Evolutionary conservation across 305 asterid species (phyloP), one percentile per base, ranked within the genome.

Genomic region (Ajuga reptans): DNA sequence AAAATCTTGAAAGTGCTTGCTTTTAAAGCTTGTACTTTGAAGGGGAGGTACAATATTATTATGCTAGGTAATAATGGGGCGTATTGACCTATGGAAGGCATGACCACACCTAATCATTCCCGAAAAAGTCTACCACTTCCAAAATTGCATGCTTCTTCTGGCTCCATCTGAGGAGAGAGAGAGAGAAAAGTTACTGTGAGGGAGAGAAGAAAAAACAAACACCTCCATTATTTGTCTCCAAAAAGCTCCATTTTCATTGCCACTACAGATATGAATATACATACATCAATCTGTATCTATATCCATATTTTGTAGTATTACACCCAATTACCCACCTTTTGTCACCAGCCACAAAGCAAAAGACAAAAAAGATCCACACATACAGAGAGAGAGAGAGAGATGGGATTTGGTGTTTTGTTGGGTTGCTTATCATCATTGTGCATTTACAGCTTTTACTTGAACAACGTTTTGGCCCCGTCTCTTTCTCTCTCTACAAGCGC

Each of bases 401-500:
- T 69, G 10, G 58, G 69, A 58, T 75, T 72, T 75, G 73, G 73
- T 76, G 74, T 76, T 67, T 75, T 80, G 76, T 74, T 79, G 80
- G 67, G 75, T 74, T 76, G 77, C 74, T 80, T 61, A 66, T 78
- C 68, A 66, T 79, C 83, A 54, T 75, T 77, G 84, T 72, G 74
- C 73, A 77, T 60, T 50, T 63, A 66, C 77, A 71, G 73, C 73
- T 74, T 78, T 77, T 73, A 36, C 71, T 73, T 49, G 66, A 69
- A 53, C 66, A 52, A 77, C 74, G 80, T 75, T 61, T 57, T 36
- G 52, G 17, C 68, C 56, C 71, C 24, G 2, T 21, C 42, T 27
- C 64, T 39, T 52, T 41, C 71, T 68, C 65, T 64, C 69, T 79
- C 72, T 21, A 21, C 27, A 21, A 1, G 27, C 27, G 27, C 27